Conservation (phyloP, 257 asterid genomes). For the Rauvolfia tetraphylla region DNA sequence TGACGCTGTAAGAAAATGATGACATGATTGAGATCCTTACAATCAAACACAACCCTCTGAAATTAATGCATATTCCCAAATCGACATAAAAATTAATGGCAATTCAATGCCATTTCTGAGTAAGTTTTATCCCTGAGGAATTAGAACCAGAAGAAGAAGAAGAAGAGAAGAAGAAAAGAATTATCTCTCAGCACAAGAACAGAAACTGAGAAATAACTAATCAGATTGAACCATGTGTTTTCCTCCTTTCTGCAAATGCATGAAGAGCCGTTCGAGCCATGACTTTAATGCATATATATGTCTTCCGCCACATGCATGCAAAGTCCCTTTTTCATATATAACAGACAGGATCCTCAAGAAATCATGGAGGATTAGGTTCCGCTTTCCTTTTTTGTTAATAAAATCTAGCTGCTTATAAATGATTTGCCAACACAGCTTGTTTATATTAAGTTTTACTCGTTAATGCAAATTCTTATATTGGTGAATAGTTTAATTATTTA, state of each 20-base stretch:
- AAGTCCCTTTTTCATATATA: not conserved
- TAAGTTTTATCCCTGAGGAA: not conserved
- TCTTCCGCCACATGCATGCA: not conserved
- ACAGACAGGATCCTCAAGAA: conserved; percentile 4
- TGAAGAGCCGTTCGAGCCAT: conserved; percentile 6
- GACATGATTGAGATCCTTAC: conserved; percentile 11
- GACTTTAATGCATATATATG: conserved; percentile 9
- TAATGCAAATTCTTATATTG: too few species aligned
- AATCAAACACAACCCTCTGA: conserved; percentile 4
- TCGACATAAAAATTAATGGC: not conserved
- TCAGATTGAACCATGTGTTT: not conserved
- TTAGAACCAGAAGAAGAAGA: not conserved
- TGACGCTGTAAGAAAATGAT: conserved; percentile 9
- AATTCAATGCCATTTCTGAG: conserved; percentile 18
- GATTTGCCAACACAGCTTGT: too few species aligned
- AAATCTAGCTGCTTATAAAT: too few species aligned
- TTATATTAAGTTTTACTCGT: too few species aligned
- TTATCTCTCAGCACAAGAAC: not conserved
- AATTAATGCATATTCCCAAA: conserved; percentile 13
- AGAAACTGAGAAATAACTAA: too few species aligned
- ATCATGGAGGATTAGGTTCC: not conserved
- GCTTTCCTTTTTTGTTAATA: too few species aligned
- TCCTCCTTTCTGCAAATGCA: conserved; percentile 12
- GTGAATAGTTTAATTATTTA: too few species aligned
- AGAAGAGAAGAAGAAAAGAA: not conserved